Evolutionary conservation across 1,139 yeast species (phyloP).

Genomic region (Geotrichum australiense): DNA sequence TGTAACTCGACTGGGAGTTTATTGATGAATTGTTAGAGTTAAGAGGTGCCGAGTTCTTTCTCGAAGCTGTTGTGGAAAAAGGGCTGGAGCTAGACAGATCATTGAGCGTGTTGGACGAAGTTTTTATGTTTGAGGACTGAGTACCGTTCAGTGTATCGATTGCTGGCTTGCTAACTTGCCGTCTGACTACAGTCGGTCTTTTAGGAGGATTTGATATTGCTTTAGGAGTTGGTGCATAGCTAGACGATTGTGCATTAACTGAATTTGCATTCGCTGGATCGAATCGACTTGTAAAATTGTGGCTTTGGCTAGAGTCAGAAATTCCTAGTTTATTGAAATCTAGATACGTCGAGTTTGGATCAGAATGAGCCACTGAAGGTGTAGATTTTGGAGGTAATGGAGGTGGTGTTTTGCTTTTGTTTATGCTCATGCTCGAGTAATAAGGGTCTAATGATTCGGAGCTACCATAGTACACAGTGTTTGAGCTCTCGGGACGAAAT

Average conservation of each 20-base stretch:
- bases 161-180: constrained; percentile 13
- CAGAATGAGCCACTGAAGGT: constrained; percentile 3
- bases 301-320: no score
- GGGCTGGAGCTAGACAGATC: no score
- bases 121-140: no score
- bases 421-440: not conserved
- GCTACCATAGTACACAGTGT: not conserved
- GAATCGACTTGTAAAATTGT: no score
- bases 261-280: constrained; percentile 5
- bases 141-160: no score
- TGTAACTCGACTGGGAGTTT: no score
- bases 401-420: constrained; percentile 5
- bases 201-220: not conserved
- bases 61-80: no score
- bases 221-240: not conserved
- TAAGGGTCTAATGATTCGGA: constrained; percentile 6
- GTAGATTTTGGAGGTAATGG: constrained; percentile 17
- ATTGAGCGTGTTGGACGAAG: no score
- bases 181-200: constrained; percentile 10
- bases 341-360: constrained; percentile 6
- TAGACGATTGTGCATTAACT: constrained; percentile 7
- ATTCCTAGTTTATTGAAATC: constrained; percentile 3
- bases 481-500: constrained; percentile 6
- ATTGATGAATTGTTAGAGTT: no score
- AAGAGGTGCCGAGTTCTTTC: no score